These are phyloP conservation scores for Kalmusia sp. DNA, from an alignment of 2,329 filamentous ascomycete genomes.

Conservation along the genomic window DNA sequence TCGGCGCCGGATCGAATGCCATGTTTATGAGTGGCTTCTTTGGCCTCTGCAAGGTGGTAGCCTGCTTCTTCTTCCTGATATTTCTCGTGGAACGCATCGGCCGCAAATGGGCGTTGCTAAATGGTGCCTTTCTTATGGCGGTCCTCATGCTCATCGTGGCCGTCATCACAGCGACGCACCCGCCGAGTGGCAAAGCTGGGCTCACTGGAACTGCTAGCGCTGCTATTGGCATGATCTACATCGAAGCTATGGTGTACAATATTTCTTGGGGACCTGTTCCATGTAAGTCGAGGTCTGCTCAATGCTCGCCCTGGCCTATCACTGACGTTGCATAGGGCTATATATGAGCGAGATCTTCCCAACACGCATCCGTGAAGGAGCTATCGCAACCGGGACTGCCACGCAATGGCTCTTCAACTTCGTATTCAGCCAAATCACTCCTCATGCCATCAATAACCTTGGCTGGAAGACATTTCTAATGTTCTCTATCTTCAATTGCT, in stretches of 20 bases:
- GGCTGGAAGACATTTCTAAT: constrained; percentile 46
- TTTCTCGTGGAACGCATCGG: constrained; percentile 12
- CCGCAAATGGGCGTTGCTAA: background rate
- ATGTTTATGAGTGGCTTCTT: constrained; percentile 11
- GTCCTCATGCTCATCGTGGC: constrained; percentile 12
- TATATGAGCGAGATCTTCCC: constrained; percentile 14
- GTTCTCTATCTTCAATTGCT: constrained; percentile 9
- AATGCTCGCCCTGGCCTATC: too few relatives aligned
- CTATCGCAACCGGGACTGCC: constrained; percentile 57
- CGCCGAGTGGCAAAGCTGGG: constrained; percentile 3
- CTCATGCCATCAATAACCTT: constrained; percentile 58
- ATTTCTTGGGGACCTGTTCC: constrained; percentile 15
- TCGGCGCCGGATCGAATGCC: constrained; percentile 6
- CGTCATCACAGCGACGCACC: constrained; percentile 7
- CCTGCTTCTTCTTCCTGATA: constrained; percentile 11
- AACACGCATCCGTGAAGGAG: constrained; percentile 53
- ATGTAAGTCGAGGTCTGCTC: constrained; percentile 1
- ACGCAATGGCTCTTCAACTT: constrained; percentile 63
- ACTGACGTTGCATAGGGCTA: background rate
- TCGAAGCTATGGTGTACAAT: constrained; percentile 14
- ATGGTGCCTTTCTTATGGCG: constrained; percentile 8
- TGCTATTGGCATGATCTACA: constrained; percentile 10
- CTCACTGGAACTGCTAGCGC: background rate
- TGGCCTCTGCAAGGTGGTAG: constrained; percentile 9
- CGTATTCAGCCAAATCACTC: constrained; percentile 53